Percentiles rank a stretch among this genome's conserved stretches.
These are phyloP conservation scores for Plasmodium vivax DNA, from an alignment of 169 alveolate genomes.

Conservation along the genomic window DNA sequence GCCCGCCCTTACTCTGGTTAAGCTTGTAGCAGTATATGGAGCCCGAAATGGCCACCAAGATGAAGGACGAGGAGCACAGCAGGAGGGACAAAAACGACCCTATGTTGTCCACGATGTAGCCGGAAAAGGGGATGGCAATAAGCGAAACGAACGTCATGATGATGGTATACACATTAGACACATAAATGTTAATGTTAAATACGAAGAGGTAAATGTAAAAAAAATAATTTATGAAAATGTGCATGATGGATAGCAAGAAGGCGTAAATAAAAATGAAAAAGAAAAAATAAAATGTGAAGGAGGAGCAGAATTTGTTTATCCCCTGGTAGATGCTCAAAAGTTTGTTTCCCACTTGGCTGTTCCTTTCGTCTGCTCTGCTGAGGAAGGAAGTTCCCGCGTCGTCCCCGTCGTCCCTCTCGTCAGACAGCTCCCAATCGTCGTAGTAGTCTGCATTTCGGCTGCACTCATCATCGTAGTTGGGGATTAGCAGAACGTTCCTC, in stretches of 20 bases:
- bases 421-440: not conserved
- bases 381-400: not conserved
- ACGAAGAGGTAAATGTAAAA: slow-evolving; percentile 66
- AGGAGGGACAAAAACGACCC: slow-evolving; percentile 69
- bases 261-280: slow-evolving; percentile 70
- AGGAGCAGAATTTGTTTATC: slow-evolving; percentile 28
- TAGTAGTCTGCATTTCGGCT: not conserved
- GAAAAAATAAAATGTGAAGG: slow-evolving; percentile 56
- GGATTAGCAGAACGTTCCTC: slow-evolving; percentile 6
- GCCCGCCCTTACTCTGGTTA: slow-evolving; percentile 15
- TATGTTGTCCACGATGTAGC: slow-evolving; percentile 57
- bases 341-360: not conserved
- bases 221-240: slow-evolving; percentile 60
- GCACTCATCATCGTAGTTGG: slow-evolving; percentile 7
- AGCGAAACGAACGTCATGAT: slow-evolving; percentile 61
- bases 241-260: slow-evolving; percentile 55
- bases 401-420: not conserved
- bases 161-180: slow-evolving; percentile 54
- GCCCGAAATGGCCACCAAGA: slow-evolving; percentile 64
- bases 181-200: slow-evolving; percentile 60
- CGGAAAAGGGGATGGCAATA: slow-evolving; percentile 71
- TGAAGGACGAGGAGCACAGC: slow-evolving; percentile 52
- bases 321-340: slow-evolving; percentile 1
- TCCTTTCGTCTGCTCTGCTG: not conserved
- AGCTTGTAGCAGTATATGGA: slow-evolving; percentile 54